Percentiles rank a stretch among this genome's conserved stretches.
These are phyloP conservation scores for Hura crepitans DNA, from an alignment of 441 rosid genomes.

Conservation along the genomic window DNA sequence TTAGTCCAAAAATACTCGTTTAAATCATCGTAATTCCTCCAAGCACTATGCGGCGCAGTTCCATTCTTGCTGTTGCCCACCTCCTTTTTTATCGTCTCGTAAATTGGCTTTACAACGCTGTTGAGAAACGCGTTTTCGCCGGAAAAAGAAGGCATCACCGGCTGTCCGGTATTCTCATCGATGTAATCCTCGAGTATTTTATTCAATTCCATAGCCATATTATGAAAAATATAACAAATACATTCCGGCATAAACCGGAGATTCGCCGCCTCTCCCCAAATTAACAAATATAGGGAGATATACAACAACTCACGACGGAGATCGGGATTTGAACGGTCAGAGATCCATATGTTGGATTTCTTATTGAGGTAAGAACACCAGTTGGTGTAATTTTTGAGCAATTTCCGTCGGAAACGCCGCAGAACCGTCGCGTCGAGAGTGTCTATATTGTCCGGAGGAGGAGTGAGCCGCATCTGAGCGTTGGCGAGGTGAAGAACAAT, in stretches of 20 bases:
- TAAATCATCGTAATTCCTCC: slow-evolving; percentile 89
- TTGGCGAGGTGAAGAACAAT: slow-evolving; percentile 83
- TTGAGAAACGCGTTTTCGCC: slow-evolving; percentile 72
- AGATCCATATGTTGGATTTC: slow-evolving; percentile 85
- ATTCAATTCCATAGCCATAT: slow-evolving; percentile 85
- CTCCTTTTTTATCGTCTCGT: slow-evolving; percentile 60
- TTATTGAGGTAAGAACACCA: slow-evolving; percentile 80
- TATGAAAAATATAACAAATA: slow-evolving; percentile 68
- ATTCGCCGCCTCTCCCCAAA: slow-evolving; percentile 92
- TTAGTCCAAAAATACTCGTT: slow-evolving; percentile 87
- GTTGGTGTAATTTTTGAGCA: slow-evolving; percentile 60
- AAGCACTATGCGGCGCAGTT: slow-evolving; percentile 63
- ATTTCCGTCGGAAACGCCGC: slow-evolving; percentile 61
- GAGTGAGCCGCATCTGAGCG: slow-evolving; percentile 88
- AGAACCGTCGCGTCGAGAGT: slow-evolving; percentile 61
- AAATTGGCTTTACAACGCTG: slow-evolving; percentile 69
- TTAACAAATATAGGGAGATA: slow-evolving; percentile 60
- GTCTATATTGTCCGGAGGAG: slow-evolving; percentile 80
- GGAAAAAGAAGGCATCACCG: slow-evolving; percentile 58
- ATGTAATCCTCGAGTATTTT: slow-evolving; percentile 73
- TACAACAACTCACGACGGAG: slow-evolving; percentile 74
- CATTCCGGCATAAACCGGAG: slow-evolving; percentile 86
- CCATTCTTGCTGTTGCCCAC: slow-evolving; percentile 65
- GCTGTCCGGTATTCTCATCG: slow-evolving; percentile 84
- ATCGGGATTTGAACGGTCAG: slow-evolving; percentile 59